Conservation (phyloP, 148 eudicot genomes). For the Vaccinium myrtillus region DNA sequence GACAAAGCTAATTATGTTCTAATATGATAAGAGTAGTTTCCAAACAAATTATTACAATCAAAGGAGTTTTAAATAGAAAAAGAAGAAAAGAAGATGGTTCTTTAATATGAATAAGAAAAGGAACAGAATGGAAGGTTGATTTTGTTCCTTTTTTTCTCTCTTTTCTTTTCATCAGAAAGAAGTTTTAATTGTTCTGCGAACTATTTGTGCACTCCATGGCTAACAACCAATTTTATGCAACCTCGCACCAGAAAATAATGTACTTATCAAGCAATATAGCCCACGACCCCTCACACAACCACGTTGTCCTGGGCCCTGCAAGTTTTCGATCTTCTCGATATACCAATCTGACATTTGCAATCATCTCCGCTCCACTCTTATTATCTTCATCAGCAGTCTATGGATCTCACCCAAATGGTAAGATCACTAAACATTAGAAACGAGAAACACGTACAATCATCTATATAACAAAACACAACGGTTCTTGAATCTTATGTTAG, state of each 20-base stretch:
- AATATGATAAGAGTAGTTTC: not conserved
- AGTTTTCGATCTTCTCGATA: not conserved
- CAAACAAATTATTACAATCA: not conserved
- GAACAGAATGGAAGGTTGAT: not conserved
- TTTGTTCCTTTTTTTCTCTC: not conserved
- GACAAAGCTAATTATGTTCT: not conserved
- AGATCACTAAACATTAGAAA: not conserved
- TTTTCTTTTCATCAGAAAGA: not conserved
- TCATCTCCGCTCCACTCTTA: not conserved
- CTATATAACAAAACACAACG: no score
- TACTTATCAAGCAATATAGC: conserved; percentile 1
- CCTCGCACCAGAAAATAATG: not conserved
- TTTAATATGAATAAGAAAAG: not conserved
- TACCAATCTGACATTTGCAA: not conserved
- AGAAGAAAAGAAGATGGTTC: not conserved
- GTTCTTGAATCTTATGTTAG: no score
- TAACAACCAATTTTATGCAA: not conserved
- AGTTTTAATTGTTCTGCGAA: not conserved
- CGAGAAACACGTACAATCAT: not conserved
- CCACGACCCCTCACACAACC: not conserved
- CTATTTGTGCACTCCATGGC: not conserved
- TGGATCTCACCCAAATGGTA: not conserved
- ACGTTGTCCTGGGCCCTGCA: not conserved
- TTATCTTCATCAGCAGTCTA: not conserved
- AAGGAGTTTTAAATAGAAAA: not conserved